A percentile compares a stretch with the other conserved stretches of the same genome.
Conservation (phyloP, 208 protist genomes). For the Crithidia thermophila region DNA sequence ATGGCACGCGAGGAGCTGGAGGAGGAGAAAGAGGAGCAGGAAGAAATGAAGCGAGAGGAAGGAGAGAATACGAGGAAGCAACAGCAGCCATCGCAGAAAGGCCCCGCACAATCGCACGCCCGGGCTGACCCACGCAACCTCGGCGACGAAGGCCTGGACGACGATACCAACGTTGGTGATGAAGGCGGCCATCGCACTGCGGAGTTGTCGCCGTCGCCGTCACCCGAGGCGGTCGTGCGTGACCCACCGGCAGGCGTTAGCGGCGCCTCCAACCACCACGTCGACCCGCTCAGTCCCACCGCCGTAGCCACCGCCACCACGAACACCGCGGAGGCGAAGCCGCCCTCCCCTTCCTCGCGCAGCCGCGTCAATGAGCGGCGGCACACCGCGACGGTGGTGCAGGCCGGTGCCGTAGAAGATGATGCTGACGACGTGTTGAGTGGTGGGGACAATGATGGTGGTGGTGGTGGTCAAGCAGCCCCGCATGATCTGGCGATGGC, state of each 20-base stretch:
- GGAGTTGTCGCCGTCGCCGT: conserved; percentile 6
- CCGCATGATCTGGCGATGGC: not conserved
- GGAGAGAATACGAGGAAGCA: too few relatives aligned
- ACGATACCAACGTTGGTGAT: not conserved
- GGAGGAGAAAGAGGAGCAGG: not conserved
- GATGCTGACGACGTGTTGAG: conserved; percentile 6
- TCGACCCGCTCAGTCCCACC: not conserved
- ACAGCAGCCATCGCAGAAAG: too few relatives aligned
- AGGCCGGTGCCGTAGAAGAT: conserved; percentile 8
- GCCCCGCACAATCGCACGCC: not conserved
- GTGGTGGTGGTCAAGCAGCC: not conserved
- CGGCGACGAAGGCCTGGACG: conserved; percentile 20
- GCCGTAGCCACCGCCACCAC: not conserved
- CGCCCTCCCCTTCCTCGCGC: not conserved
- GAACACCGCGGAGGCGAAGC: not conserved
- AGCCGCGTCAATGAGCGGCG: conserved; percentile 3
- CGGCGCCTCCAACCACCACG: not conserved
- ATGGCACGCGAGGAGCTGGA: not conserved
- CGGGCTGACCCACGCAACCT: conserved; percentile 19
- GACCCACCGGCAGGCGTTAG: not conserved
- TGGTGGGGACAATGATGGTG: not conserved
- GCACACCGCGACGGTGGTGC: conserved; percentile 13
- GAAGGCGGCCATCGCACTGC: too few relatives aligned
- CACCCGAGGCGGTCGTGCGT: not conserved
- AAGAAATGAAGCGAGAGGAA: too few relatives aligned